Evolutionary conservation across 768 basidiomycete species (phyloP).

Genomic region (Suillus spraguei): DNA sequence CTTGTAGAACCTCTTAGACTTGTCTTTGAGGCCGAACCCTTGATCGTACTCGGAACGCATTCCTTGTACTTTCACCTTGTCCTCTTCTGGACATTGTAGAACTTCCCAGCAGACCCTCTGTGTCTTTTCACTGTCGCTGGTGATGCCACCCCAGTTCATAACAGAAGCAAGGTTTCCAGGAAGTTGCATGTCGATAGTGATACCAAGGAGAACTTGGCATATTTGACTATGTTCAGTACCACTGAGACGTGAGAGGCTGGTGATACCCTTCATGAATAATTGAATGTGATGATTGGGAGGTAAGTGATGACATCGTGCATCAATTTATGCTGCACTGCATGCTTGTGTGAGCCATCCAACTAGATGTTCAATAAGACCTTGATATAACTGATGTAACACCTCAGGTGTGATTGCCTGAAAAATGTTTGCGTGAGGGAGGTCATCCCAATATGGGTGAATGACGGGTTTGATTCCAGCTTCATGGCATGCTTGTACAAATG

Average conservation of each 20-base stretch:
- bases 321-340: conserved; percentile 35
- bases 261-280: conserved; percentile 39
- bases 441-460: conserved; percentile 24
- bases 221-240: conserved; percentile 40
- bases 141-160: no score
- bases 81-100: no score
- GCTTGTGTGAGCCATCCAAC: conserved; percentile 32
- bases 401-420: conserved; percentile 31
- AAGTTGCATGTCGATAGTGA: conserved; percentile 29
- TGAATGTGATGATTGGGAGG: conserved; percentile 39
- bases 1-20: no score
- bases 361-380: conserved; percentile 39
- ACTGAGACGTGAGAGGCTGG: conserved; percentile 26
- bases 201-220: conserved; percentile 31
- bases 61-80: no score
- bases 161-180: conserved; percentile 6
- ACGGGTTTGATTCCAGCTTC: conserved; percentile 22
- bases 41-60: no score
- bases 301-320: conserved; percentile 33
- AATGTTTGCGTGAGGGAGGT: conserved; percentile 32
- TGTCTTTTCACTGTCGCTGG: no score
- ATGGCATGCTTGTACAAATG: conserved; percentile 10
- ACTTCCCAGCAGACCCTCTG: no score
- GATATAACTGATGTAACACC: conserved; percentile 37
- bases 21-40: no score